Percentiles rank a stretch among this genome's conserved stretches.
These are phyloP conservation scores for Aspergillus glaucus DNA, from an alignment of 2,329 filamentous ascomycete genomes.

Conservation along the genomic window DNA sequence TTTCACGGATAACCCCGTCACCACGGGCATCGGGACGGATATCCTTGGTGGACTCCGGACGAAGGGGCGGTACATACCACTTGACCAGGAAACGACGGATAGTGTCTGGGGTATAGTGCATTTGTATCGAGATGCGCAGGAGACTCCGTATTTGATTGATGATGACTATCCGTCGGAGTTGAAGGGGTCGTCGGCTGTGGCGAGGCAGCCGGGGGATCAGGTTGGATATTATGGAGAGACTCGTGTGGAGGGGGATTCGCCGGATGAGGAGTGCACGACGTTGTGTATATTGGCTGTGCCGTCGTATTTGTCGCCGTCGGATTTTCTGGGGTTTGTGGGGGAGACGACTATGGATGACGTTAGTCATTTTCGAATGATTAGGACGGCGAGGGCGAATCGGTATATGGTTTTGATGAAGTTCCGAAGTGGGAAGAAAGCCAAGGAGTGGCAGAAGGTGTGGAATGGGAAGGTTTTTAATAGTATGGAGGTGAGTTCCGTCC, in stretches of 20 bases:
- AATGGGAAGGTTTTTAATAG: conserved; percentile 90
- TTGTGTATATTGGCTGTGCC: conserved; percentile 92
- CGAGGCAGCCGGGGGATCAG: conserved; percentile 20
- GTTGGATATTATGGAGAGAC: conserved; percentile 12
- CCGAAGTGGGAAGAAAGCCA: conserved; percentile 65
- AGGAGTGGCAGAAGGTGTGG: conserved; percentile 75
- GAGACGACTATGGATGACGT: conserved; percentile 80
- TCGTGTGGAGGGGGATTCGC: conserved; percentile 9
- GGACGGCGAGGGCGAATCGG: conserved; percentile 79
- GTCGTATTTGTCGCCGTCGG: conserved; percentile 83
- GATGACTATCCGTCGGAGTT: conserved; percentile 42
- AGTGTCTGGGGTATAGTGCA: conserved; percentile 90
- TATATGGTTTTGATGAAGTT: conserved; percentile 98
- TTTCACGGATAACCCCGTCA: conserved; percentile 31
- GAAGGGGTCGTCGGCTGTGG: conserved; percentile 33
- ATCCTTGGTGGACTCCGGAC: conserved; percentile 63
- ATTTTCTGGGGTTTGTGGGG: conserved; percentile 86
- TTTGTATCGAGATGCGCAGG: conserved; percentile 78
- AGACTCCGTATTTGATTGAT: conserved; percentile 54
- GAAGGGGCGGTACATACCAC: conserved; percentile 70
- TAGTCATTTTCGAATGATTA: conserved; percentile 89
- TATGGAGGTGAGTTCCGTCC: conserved; percentile 61
- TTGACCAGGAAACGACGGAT: conserved; percentile 66
- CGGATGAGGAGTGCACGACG: conserved; percentile 65
- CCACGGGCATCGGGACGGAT: conserved; percentile 46